phyloP scores from a whole-genome alignment of 345 rosid species.

The Tarenaya hassleriana region DNA sequence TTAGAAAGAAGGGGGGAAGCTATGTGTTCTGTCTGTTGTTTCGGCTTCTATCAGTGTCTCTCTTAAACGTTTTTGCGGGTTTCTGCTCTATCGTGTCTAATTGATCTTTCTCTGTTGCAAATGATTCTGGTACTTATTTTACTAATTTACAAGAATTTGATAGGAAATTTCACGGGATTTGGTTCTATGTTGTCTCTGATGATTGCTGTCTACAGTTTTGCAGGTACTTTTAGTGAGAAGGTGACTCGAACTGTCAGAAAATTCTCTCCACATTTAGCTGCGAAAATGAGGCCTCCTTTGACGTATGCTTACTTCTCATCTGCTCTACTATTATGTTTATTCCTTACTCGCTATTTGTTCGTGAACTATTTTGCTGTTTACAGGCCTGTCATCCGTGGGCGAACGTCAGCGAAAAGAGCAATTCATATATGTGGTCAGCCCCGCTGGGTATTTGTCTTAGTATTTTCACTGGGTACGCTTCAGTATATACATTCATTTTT shows the following conservation, averaged over 20 bases:
- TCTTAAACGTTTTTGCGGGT: too few relatives aligned
- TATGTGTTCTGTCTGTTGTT: too few relatives aligned
- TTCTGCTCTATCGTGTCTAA: too few relatives aligned
- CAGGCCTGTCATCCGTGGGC: constrained; percentile 96
- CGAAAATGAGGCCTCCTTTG: constrained; percentile 89
- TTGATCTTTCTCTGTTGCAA: too few relatives aligned
- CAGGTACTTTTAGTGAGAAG: constrained; percentile 87
- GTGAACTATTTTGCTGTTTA: constrained; percentile 19
- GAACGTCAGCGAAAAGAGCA: constrained; percentile 76
- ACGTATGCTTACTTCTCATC: constrained; percentile 39
- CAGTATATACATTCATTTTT: not conserved
- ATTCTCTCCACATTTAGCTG: constrained; percentile 93
- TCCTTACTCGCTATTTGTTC: constrained; percentile 14
- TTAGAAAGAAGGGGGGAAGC: too few relatives aligned
- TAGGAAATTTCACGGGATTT: not conserved
- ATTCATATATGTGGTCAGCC: constrained; percentile 81
- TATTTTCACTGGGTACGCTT: constrained; percentile 57
- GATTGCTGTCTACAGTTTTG: constrained; percentile 65
- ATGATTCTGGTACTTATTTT: too few relatives aligned
- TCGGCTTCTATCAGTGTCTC: too few relatives aligned
- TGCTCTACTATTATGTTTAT: not conserved
- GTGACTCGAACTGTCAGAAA: constrained; percentile 77
- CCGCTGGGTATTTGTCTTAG: constrained; percentile 84
- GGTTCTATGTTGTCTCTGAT: not conserved
- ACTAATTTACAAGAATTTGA: not conserved